phyloP scores from a whole-genome alignment of 257 asterid genomes.

The Solanum dulcamara region DNA sequence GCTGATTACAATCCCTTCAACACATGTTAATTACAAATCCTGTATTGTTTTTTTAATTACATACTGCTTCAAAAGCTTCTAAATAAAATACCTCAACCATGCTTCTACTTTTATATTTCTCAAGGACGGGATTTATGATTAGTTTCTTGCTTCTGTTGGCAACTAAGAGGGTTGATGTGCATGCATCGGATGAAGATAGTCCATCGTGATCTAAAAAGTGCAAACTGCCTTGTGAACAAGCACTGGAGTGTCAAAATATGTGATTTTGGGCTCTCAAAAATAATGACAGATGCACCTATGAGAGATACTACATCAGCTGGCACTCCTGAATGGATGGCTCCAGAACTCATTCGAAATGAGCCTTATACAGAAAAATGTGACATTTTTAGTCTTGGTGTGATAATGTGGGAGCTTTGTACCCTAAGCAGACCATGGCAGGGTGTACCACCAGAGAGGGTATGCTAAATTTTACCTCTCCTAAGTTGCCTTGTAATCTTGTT shows the following conservation, averaged over 20 bases:
- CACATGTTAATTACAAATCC: neutral
- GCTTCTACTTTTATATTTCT: slow-evolving; percentile 1
- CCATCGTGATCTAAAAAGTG: slow-evolving; percentile 88
- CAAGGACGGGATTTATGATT: neutral
- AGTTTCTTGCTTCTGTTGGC: slow-evolving; percentile 11
- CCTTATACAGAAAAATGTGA: slow-evolving; percentile 93
- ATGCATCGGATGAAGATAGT: slow-evolving; percentile 92
- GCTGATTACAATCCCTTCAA: neutral
- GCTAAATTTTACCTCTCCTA: neutral
- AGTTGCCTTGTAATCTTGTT: neutral
- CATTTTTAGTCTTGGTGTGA: slow-evolving; percentile 88
- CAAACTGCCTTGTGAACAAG: slow-evolving; percentile 88
- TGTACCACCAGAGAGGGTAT: slow-evolving; percentile 79
- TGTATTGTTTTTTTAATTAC: neutral
- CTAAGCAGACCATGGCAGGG: slow-evolving; percentile 90
- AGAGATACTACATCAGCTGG: slow-evolving; percentile 80
- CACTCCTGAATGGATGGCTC: slow-evolving; percentile 99
- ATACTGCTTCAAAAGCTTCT: neutral
- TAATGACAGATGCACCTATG: slow-evolving; percentile 45
- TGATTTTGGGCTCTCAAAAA: slow-evolving; percentile 96
- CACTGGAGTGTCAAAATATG: slow-evolving; percentile 94
- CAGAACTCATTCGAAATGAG: slow-evolving; percentile 85
- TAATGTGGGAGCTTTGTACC: slow-evolving; percentile 96
- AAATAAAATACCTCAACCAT: neutral
- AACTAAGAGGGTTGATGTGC: slow-evolving; percentile 90